Base-by-base conservation (phyloP, 371 early-diverging fungal species). In the Cokeromyces recurvatus region DNA sequence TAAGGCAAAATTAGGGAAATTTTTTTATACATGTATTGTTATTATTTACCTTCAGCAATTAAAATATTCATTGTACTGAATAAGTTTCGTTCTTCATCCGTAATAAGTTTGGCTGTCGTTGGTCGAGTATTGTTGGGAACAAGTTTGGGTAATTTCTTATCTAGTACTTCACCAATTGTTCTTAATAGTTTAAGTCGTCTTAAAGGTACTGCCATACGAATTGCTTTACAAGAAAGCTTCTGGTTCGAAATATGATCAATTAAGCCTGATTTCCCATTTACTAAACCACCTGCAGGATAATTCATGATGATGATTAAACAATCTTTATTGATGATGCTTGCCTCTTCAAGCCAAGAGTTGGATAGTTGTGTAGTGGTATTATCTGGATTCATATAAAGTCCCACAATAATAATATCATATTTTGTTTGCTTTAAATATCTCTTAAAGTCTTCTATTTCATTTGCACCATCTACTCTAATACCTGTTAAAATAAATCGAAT, bases 181-280 rank as follows among this genome's bases (percentile, higher is more conserved):
- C 60, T 59, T 21, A 75, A 36, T 4, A 79, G 37, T 32, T 77
- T 77, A 2, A 66, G 43, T n/a, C 77, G 71, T n/a, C 80, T 59
- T 15, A 77, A 59, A 2, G 80, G 80, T 9, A 74, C 74, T 36
- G 76, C 67, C 65, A 79, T 68, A 17, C 77, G 57, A 21, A 64
- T 47, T 1, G 71, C 49, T n/a, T 70, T 63, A 32, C 52, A 46
- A 10, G 42, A 43, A 11, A 62, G 29, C 19, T 40, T 46, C n/a
- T 46, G 34, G n/a, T 29, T 48, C 1, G 55, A 27, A 8, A 62
- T 42, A 38, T 50, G 38, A 6, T 55, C 52, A 22, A 57, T 43
- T 31, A 50, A 40, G 17, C 34, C 31, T 10, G 42, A 45, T 16
- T 51, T 48, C 8, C 54, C 45, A 27, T 52, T 58, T 3, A 50